A percentile compares a stretch with the other conserved stretches of the same genome.
Evolutionary conservation across 1,284 basidiomycete species (phyloP).

Genomic region (Ceratobasidium sp.): DNA sequence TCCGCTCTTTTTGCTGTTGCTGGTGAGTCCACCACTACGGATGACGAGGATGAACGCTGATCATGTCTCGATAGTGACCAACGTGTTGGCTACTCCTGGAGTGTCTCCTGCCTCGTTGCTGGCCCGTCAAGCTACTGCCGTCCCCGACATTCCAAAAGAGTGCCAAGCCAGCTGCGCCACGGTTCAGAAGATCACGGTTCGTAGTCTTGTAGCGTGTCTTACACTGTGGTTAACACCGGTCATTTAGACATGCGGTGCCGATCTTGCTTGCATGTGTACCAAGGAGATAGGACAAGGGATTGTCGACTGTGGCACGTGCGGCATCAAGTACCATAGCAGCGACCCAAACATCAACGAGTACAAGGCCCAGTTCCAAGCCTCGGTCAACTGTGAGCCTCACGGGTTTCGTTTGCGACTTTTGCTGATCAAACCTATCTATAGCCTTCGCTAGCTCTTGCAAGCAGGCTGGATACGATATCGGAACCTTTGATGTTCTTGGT

Average conservation of each 20-base stretch:
- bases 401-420: background rate
- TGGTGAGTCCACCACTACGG: background rate
- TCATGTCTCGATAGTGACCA: background rate
- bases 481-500: background rate
- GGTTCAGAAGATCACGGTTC: constrained; percentile 15
- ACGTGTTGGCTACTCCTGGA: background rate
- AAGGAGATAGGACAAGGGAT: constrained; percentile 13
- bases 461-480: constrained; percentile 2
- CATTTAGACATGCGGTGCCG: background rate
- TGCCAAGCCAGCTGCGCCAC: constrained; percentile 4
- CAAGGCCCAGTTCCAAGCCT: constrained; percentile 16
- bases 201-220: background rate
- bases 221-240: background rate
- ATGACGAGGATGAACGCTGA: background rate
- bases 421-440: background rate
- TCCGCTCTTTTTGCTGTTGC: constrained; percentile 21
- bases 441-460: constrained; percentile 7
- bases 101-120: background rate
- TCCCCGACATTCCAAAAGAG: constrained; percentile 3
- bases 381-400: constrained; percentile 6
- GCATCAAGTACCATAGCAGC: constrained; percentile 11
- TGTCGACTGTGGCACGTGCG: constrained; percentile 14
- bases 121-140: background rate
- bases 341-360: background rate
- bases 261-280: constrained; percentile 29